A percentile compares a stretch with the other conserved stretches of the same genome.
Conservation (phyloP, 2,329 filamentous ascomycete genomes). For the Sarocladium strictum region DNA sequence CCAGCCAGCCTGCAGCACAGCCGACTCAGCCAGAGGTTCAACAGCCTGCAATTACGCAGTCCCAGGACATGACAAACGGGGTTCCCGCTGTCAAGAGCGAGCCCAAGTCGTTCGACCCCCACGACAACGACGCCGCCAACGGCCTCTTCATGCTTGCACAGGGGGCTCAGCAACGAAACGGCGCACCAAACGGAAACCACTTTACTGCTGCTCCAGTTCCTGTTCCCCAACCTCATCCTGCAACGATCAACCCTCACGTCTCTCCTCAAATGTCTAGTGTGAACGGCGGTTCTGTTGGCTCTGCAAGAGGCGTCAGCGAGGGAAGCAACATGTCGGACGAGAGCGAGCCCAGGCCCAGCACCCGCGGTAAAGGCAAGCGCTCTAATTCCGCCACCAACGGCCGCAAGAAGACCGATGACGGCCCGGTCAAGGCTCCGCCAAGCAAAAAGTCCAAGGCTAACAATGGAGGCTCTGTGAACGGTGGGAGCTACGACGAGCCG, state of each 20-base stretch:
- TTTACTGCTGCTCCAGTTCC: constrained; percentile 41
- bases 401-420: constrained; percentile 71
- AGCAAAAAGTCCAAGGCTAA: constrained; percentile 63
- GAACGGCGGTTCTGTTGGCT: constrained; percentile 40
- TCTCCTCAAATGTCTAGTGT: constrained; percentile 44
- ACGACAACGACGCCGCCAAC: constrained; percentile 93
- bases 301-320: constrained; percentile 56
- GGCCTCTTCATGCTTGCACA: constrained; percentile 87
- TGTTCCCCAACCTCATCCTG: constrained; percentile 44
- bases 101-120: constrained; percentile 65
- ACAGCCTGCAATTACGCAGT: constrained; percentile 36
- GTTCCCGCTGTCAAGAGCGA: constrained; percentile 37
- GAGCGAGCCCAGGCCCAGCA: constrained; percentile 59
- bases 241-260: constrained; percentile 30
- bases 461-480: constrained; percentile 11
- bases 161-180: constrained; percentile 57
- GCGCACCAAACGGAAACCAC: constrained; percentile 42
- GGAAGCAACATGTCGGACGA: constrained; percentile 69
- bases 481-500: constrained; percentile 23
- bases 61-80: constrained; percentile 44
- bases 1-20: constrained; percentile 26
- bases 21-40: constrained; percentile 18
- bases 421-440: constrained; percentile 51
- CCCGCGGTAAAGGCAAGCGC: constrained; percentile 66
- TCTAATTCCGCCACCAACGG: constrained; percentile 52